Percentiles rank a stretch among this genome's conserved stretches.
These are phyloP conservation scores for Botrytis cinerea DNA, from an alignment of 2,329 filamentous ascomycete genomes.

Conservation along the genomic window DNA sequence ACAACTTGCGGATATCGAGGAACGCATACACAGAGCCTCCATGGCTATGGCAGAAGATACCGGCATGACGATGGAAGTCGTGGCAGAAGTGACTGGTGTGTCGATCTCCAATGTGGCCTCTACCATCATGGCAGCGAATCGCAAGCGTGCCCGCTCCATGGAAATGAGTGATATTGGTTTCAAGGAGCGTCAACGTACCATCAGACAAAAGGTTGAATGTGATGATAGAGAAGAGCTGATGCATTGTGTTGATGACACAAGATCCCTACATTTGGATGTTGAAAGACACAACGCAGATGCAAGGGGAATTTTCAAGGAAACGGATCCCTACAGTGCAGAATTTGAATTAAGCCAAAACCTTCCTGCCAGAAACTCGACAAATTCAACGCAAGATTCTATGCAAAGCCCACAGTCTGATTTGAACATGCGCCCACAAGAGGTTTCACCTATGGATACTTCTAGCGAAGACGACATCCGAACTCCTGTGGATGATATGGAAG, in stretches of 20 bases:
- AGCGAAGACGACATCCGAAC: conserved; percentile 17
- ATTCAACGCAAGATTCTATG: no score
- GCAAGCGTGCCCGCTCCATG: conserved; percentile 13
- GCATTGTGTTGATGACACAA: not conserved
- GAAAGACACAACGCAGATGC: not conserved
- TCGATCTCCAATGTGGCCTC: conserved; percentile 5
- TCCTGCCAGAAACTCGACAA: not conserved
- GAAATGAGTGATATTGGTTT: not conserved
- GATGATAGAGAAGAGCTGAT: conserved; percentile 1
- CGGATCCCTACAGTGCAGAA: conserved; percentile 13
- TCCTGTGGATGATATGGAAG: conserved; percentile 16
- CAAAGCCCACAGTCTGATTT: not conserved
- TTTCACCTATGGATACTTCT: conserved; percentile 10
- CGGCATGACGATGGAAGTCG: not conserved
- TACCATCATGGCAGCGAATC: conserved; percentile 13
- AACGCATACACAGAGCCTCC: conserved; percentile 4
- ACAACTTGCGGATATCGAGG: conserved; percentile 7
- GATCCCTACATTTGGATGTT: conserved; percentile 10
- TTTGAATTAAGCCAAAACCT: conserved; percentile 2
- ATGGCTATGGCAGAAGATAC: not conserved
- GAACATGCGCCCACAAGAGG: not conserved
- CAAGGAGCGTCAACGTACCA: not conserved
- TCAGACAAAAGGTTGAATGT: conserved; percentile 1
- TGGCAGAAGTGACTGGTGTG: conserved; percentile 12
- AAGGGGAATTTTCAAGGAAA: conserved; percentile 8